phyloP scores from a whole-genome alignment of 257 asterid species.

The Anisodus acutangulus region DNA sequence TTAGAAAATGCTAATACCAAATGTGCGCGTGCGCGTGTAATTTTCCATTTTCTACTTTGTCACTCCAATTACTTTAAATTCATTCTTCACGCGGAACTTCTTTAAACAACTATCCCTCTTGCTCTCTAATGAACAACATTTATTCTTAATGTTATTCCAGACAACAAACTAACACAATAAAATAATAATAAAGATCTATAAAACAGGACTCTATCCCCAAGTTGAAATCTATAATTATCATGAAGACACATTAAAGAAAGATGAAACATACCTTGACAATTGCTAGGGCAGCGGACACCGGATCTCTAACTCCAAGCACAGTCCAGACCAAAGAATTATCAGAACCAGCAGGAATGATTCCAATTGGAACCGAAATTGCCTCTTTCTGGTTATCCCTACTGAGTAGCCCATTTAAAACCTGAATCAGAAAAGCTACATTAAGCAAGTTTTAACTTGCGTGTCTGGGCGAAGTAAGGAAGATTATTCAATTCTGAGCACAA shows the following conservation, averaged over 20 bases:
- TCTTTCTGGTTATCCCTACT: slow-evolving; percentile 92
- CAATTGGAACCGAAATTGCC: slow-evolving; percentile 94
- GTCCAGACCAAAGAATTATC: slow-evolving; percentile 98
- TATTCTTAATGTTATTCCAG: too few relatives aligned
- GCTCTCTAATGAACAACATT: too few relatives aligned
- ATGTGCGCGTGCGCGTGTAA: too few relatives aligned
- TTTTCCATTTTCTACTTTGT: too few relatives aligned
- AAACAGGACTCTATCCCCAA: not conserved
- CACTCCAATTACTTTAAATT: too few relatives aligned
- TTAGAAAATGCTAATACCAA: not conserved
- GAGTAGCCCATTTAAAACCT: slow-evolving; percentile 96
- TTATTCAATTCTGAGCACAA: not conserved
- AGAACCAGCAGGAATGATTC: slow-evolving; percentile 99
- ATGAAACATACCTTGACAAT: slow-evolving; percentile 73
- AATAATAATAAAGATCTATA: too few relatives aligned
- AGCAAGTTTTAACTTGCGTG: slow-evolving; percentile 15
- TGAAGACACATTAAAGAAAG: not conserved
- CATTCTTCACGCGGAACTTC: too few relatives aligned
- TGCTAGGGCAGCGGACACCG: slow-evolving; percentile 92
- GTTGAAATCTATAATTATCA: slow-evolving; percentile 3
- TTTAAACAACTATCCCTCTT: too few relatives aligned
- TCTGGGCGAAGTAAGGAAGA: not conserved
- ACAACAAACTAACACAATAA: too few relatives aligned
- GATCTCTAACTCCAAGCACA: slow-evolving; percentile 97
- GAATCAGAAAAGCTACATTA: slow-evolving; percentile 36